Evolutionary conservation across 352 stramenopile species (phyloP), one percentile per base, ranked within the genome.

Genomic region (Phytophthora sansomeana): DNA sequence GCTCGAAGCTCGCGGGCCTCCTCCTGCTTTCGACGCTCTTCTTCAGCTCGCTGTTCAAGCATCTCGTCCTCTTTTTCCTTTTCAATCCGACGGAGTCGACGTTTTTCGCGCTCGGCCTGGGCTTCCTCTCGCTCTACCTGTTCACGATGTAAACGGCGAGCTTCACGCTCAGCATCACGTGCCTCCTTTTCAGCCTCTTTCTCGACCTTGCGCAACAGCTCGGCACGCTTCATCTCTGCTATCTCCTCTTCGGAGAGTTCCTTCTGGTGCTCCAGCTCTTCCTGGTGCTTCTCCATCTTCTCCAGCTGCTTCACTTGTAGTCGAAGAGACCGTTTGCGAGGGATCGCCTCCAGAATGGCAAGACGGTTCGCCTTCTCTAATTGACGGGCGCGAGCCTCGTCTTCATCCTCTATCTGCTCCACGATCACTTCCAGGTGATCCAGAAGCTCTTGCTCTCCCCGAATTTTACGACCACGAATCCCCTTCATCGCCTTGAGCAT

Each of bases 261-360:
- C 53, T 82, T 80, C 56, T 85, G 80, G 32, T 71, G 67, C 38
- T 85, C 71, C 29, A 86, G 58, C 19, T 89, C 80, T 32, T 90
- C 74, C 35, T 87, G 72, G 35, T 91, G 79, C 56, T 89, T 91
- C 68, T 93, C 85, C 56, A 92, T 72, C 39, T 90, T 77, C 53
- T 91, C 85, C 29, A 95, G 69, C 70, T 95, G 83, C 72, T 96
- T 93, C 26, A 93, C 87, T 58, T 94, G 87, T 41, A 96, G 86
- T 14, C 87, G 84, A 59, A 93, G 69, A 50, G 85, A 94, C 0
- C 86, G 83, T 64, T 96, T 96, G 24, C 87, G 82, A 4, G 87
- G 87, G 56, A 96, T 94, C 4, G 85, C 87, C 49, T 96, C 85
- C 16, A 96, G 67, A 67, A 96, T 92, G 13, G 87, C 87, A 29